Evolutionary conservation across 1,139 yeast species (phyloP), one percentile per base, ranked within the genome.

Genomic region (Yamadazyma atlantica): DNA sequence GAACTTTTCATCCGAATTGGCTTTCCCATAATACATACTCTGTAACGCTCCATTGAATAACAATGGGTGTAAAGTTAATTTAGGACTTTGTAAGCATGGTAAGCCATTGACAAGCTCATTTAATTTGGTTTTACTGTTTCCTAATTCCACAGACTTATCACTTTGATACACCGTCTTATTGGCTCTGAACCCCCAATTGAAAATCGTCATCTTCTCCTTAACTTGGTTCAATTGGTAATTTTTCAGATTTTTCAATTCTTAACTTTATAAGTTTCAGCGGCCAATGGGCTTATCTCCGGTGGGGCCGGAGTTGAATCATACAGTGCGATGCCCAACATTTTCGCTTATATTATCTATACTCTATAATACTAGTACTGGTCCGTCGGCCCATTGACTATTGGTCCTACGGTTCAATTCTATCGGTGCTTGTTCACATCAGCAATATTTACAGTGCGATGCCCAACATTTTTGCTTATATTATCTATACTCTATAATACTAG

Each of bases 31-130:
- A 50, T 83, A 80, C 48, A 85, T 46, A 1, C 95, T 85, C 62
- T 89, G 97, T 30, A 87, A 62, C 19, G 80, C 68, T 29, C 96
- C 96, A 47, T 80, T 83, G 57, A 82, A 82, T 27, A 84, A 61
- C 4, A 70, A 59, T 5, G 94, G 92, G 43, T 78, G 73, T 51
- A 85, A 66, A 64, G 74, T 70, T 54, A 82, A 77, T 46, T 62
- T 66, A 40, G 37, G 15, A n/a, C 60, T 53, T 17, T 48, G 37
- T 2, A 61, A 53, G 32, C 58, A 43, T 6, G 60, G 52, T 34
- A 69, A 43, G 6, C 54, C 41, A 4, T 43, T 39, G 28, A 67
- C 48, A 18, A 67, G 52, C 13, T 58, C 53, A 25, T 53, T 35
- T 27, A 63, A 59, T 29, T 46, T 50, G 28, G 48, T 38, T 5